Evolutionary conservation across 2,329 filamentous ascomycete genomes (phyloP).

Genomic region (Dothistroma septosporum): DNA sequence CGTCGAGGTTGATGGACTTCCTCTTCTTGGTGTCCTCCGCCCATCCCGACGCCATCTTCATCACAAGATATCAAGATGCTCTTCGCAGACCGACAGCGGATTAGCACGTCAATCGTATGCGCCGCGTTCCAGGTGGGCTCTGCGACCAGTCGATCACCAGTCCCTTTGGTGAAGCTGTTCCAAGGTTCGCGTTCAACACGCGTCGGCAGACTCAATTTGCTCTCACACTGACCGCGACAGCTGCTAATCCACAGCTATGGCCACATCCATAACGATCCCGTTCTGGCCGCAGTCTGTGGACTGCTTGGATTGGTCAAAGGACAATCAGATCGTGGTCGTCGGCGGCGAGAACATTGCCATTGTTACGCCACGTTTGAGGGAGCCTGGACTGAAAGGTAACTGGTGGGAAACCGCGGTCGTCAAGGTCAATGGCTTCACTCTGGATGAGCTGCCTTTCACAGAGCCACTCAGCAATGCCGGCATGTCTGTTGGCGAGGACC

Average conservation of each 20-base stretch:
- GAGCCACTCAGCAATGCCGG: slow-evolving; percentile 44
- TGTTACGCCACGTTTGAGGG: slow-evolving; percentile 34
- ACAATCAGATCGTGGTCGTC: slow-evolving; percentile 56
- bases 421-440: slow-evolving; percentile 50
- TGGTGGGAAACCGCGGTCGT: slow-evolving; percentile 40
- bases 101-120: not conserved
- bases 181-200: slow-evolving; percentile 10
- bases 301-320: slow-evolving; percentile 56
- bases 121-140: not conserved
- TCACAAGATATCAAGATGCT: not conserved
- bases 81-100: not conserved
- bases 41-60: not conserved
- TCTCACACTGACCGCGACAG: slow-evolving; percentile 5
- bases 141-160: not conserved
- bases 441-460: slow-evolving; percentile 45
- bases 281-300: slow-evolving; percentile 51
- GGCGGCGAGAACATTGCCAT: slow-evolving; percentile 54
- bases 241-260: slow-evolving; percentile 15
- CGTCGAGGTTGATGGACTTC: not conserved
- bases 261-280: slow-evolving; percentile 24
- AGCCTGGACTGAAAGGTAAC: slow-evolving; percentile 28
- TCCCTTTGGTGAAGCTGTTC: not conserved
- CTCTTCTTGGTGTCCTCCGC: not conserved
- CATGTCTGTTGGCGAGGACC: slow-evolving; percentile 57
- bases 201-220: slow-evolving; percentile 2